Base-by-base conservation (phyloP, 31 red algal genomes). In the Endocladia muricata region DNA sequence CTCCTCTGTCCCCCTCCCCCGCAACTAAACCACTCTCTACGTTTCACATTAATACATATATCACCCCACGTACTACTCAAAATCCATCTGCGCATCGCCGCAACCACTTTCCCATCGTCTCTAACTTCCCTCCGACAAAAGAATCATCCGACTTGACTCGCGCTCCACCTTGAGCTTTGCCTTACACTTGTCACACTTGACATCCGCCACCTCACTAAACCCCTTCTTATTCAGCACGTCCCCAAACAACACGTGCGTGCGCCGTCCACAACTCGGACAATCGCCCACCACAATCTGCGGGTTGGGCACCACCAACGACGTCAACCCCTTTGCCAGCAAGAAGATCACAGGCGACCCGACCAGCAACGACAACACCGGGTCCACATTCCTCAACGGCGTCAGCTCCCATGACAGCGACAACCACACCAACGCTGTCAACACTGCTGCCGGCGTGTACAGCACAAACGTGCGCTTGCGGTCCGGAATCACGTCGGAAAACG, bases 211-310 rank as follows among this genome's bases (percentile, higher is more conserved):
- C 9, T 83, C 73, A 4, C 58, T 19, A 64, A 88, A 91, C 19
- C 95, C 96, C 52, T 89, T 56, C 32, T 93, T 52, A 47, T 81
- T 89, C 23, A 95, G 55, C 35, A 95, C 88, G 55, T 93, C 79
- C 49, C 96, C 96, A 62, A 99, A 99, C 65, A 92, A 84, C 3
- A 88, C 89, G 48, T 91, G 88, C 43, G 84, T 87, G 3, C 87
- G 68, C 28, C 80, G 36, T 15, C 89, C 93, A 55, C 96, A 99
- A 61, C 68, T 87, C 41, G 96, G 96, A 54, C 96, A 99, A 54
- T 94, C 92, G 5, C 96, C 96, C 13, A 92, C 92, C 58, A 99
- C 49, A 48, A 99, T 99, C 11, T 92, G 63, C 9, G 96, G 88
- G 21, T 79, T 33, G 2, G 82, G 92, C 31, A 99, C 86, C 13